phyloP scores from a whole-genome alignment of 768 basidiomycete species.

The Collybia sordida region DNA sequence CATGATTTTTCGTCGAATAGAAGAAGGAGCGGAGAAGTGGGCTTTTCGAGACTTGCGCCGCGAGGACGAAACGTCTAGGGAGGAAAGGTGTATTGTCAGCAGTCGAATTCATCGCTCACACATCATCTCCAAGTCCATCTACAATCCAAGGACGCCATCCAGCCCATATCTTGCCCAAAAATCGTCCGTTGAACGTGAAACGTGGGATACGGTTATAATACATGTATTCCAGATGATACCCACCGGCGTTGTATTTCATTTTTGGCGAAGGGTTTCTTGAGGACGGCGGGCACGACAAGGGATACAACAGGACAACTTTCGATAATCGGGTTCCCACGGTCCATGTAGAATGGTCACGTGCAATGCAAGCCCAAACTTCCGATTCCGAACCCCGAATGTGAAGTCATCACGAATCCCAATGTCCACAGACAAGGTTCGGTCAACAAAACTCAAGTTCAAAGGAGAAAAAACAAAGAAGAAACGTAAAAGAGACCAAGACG shows the following conservation, averaged over 20 bases:
- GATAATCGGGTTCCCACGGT: constrained; percentile 35
- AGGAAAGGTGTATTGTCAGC: constrained; percentile 27
- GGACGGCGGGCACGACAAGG: constrained; percentile 55
- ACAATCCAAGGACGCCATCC: constrained; percentile 45
- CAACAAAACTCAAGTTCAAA: constrained; percentile 84
- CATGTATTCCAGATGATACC: constrained; percentile 36
- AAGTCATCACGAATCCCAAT: constrained; percentile 15
- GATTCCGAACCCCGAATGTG: neutral
- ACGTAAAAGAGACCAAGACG: constrained; percentile 64
- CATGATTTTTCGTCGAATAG: constrained; percentile 97
- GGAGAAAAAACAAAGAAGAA: constrained; percentile 87
- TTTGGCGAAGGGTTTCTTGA: constrained; percentile 53
- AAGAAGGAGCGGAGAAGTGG: constrained; percentile 95
- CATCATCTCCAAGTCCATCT: constrained; percentile 40
- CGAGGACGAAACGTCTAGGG: constrained; percentile 82
- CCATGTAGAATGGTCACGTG: constrained; percentile 30
- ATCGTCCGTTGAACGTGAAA: constrained; percentile 21
- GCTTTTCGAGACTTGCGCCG: constrained; percentile 98
- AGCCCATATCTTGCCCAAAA: constrained; percentile 39
- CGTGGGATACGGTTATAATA: constrained; percentile 17
- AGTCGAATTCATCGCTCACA: constrained; percentile 13
- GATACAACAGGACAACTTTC: constrained; percentile 21
- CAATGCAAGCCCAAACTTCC: no score
- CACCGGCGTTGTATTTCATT: constrained; percentile 85
- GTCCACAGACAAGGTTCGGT: constrained; percentile 51